Conservation (phyloP, 2,329 filamentous ascomycete species). For the Penicillium hesseltinei region DNA sequence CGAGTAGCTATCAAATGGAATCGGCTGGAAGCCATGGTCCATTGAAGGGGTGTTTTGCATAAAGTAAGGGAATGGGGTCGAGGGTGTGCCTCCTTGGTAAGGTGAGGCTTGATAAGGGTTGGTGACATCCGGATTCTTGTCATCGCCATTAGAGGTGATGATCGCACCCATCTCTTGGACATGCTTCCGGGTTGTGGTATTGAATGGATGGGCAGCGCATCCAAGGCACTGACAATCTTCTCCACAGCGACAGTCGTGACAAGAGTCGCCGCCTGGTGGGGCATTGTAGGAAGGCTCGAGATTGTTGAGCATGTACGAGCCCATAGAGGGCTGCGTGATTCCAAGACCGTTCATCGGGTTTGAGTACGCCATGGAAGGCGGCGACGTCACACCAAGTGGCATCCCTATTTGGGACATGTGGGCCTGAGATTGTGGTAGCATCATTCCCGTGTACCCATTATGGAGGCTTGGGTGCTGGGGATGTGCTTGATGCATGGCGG, state of each 20-base stretch:
- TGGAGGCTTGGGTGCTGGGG: background rate
- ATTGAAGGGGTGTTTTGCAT: constrained; percentile 15
- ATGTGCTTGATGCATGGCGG: background rate
- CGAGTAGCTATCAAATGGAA: constrained; percentile 22
- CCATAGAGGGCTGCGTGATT: constrained; percentile 18
- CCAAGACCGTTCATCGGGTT: constrained; percentile 18
- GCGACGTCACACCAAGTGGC: constrained; percentile 10
- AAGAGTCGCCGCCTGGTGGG: constrained; percentile 20
- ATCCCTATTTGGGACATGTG: background rate
- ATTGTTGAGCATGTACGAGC: constrained; percentile 10
- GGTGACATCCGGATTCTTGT: constrained; percentile 21
- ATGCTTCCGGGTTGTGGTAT: constrained; percentile 45
- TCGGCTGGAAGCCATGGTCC: constrained; percentile 14
- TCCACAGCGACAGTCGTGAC: constrained; percentile 44
- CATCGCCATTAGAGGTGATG: constrained; percentile 36
- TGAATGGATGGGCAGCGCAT: constrained; percentile 48
- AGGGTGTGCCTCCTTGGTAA: constrained; percentile 17
- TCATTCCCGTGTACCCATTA: constrained; percentile 4
- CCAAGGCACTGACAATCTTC: constrained; percentile 48
- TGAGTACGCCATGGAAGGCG: constrained; percentile 13
- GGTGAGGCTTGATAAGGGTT: constrained; percentile 23
- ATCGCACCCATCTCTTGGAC: constrained; percentile 48
- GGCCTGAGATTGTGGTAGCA: background rate
- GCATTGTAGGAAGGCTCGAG: constrained; percentile 12
- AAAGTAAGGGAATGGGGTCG: constrained; percentile 20